A percentile compares a stretch with the other conserved stretches of the same genome.
phyloP scores from a whole-genome alignment of 2,329 filamentous ascomycete species.

The Clonostachys byssicola region DNA sequence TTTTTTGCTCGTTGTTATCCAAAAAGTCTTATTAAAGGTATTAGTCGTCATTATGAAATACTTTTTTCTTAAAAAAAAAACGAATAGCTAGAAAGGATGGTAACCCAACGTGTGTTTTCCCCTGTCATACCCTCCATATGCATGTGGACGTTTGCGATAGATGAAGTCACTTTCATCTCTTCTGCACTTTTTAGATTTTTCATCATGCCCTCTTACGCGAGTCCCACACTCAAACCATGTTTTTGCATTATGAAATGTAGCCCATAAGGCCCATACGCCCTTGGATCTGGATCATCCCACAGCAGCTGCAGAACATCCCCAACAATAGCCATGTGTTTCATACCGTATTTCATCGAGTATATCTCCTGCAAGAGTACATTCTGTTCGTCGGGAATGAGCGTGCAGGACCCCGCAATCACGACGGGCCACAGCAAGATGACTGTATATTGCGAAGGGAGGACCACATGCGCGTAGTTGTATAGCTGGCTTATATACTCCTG shows the following conservation, averaged over 20 bases:
- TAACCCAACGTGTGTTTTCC: no score
- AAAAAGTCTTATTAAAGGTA: no score
- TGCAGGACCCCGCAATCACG: conserved; percentile 1
- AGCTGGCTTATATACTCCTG: background rate
- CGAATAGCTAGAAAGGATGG: no score
- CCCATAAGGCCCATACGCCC: conserved; percentile 4
- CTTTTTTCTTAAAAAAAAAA: no score
- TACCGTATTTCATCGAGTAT: background rate
- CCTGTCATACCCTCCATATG: no score
- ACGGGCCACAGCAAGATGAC: conserved; percentile 3
- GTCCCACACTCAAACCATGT: background rate
- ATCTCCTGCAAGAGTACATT: background rate
- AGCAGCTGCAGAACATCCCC: conserved; percentile 2
- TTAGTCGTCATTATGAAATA: no score
- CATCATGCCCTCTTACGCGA: background rate
- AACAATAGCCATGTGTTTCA: background rate
- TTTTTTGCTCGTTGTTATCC: no score
- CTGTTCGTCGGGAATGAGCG: background rate
- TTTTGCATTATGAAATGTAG: background rate
- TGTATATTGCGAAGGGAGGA: background rate
- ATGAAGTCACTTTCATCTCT: no score
- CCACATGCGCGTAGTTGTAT: background rate
- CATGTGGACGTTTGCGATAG: no score
- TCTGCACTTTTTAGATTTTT: no score
- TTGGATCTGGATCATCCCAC: conserved; percentile 4